These are phyloP conservation scores for Nakaseomyces kungkrabaensis DNA, from an alignment of 1,139 yeast species.

Conservation along the genomic window DNA sequence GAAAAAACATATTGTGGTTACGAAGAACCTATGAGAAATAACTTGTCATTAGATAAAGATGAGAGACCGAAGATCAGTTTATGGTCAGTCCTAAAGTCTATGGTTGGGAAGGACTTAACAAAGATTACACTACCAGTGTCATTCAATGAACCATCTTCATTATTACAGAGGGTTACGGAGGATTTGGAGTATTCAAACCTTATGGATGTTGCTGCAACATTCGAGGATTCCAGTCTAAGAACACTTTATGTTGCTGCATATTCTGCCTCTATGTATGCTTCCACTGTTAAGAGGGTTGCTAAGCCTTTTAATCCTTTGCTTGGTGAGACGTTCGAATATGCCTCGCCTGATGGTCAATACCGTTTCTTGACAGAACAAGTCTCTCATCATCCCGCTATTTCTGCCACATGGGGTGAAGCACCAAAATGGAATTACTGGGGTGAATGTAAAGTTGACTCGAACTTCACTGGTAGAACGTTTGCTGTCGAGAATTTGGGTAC, in stretches of 20 bases:
- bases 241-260: conserved; percentile 84
- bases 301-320: conserved; percentile 93
- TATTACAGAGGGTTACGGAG: conserved; percentile 89
- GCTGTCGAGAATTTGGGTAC: conserved; percentile 90
- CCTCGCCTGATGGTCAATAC: conserved; percentile 80
- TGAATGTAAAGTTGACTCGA: conserved; percentile 84
- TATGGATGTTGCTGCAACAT: conserved; percentile 64
- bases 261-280: conserved; percentile 91
- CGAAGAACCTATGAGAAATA: conserved; percentile 74
- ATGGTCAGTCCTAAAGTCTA: conserved; percentile 90
- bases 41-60: conserved; percentile 64
- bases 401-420: conserved; percentile 84
- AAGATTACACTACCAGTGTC: conserved; percentile 93
- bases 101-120: conserved; percentile 98
- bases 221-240: conserved; percentile 72
- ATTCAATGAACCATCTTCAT: conserved; percentile 90
- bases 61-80: conserved; percentile 83
- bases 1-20: conserved; percentile 79
- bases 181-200: conserved; percentile 83
- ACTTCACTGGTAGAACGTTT: conserved; percentile 85
- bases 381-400: conserved; percentile 96
- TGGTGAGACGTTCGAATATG: conserved; percentile 91
- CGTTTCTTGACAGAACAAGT: conserved; percentile 89
- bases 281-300: conserved; percentile 87
- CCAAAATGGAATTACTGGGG: conserved; percentile 94